Conservation (phyloP, 2,329 filamentous ascomycete species). For the Mycocentrospora acerina region DNA sequence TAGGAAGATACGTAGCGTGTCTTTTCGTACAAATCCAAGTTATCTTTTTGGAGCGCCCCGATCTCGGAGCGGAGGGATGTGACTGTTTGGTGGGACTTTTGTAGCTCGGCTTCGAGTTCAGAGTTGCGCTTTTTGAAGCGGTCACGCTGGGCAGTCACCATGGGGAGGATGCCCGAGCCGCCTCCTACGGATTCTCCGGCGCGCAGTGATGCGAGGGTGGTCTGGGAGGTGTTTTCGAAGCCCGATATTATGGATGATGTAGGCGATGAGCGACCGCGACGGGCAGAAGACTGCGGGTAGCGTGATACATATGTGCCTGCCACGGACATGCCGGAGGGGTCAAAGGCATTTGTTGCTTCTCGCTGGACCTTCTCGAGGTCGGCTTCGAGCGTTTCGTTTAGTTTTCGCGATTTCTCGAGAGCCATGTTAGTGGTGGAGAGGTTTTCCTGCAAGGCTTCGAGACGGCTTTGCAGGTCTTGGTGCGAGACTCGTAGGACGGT, state of each 20-base stretch:
- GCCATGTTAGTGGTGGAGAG: slow-evolving; percentile 81
- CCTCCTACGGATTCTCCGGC: slow-evolving; percentile 67
- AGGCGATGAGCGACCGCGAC: slow-evolving; percentile 75
- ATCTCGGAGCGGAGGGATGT: slow-evolving; percentile 89
- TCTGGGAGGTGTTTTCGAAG: slow-evolving; percentile 60
- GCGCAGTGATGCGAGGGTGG: slow-evolving; percentile 59
- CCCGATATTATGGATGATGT: slow-evolving; percentile 98
- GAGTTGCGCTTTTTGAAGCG: slow-evolving; percentile 96
- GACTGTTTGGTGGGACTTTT: slow-evolving; percentile 77
- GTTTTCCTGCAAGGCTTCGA: slow-evolving; percentile 81
- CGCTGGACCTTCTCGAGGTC: slow-evolving; percentile 87
- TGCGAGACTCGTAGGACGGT: slow-evolving; percentile 92
- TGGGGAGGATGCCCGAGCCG: slow-evolving; percentile 87
- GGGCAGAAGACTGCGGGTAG: slow-evolving; percentile 65
- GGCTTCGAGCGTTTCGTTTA: slow-evolving; percentile 88
- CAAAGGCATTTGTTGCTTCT: slow-evolving; percentile 79
- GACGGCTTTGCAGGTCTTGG: slow-evolving; percentile 79
- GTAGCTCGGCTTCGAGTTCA: slow-evolving; percentile 86
- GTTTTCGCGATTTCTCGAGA: slow-evolving; percentile 77
- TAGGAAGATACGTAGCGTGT: slow-evolving; percentile 95
- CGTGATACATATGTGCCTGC: slow-evolving; percentile 86
- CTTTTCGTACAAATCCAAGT: slow-evolving; percentile 95
- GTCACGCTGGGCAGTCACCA: slow-evolving; percentile 97
- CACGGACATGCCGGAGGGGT: slow-evolving; percentile 82
- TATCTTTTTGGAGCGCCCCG: slow-evolving; percentile 90